These are phyloP conservation scores for Pseudopyricularia cyperi DNA, from an alignment of 2,329 filamentous ascomycete species.

Conservation along the genomic window DNA sequence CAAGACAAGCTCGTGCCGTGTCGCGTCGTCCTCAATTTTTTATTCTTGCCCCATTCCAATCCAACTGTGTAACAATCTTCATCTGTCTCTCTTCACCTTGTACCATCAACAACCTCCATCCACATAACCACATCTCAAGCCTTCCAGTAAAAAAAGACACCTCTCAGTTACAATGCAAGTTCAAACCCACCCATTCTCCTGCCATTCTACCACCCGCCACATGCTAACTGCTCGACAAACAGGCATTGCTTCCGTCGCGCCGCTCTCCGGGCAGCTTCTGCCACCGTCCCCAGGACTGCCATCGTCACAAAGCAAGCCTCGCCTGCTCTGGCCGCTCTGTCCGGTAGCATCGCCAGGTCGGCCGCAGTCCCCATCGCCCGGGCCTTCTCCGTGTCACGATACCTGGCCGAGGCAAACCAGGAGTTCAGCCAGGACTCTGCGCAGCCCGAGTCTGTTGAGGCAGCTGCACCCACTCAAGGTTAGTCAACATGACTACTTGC, in stretches of 20 bases:
- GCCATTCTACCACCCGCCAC: too few species aligned
- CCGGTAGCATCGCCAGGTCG: not conserved
- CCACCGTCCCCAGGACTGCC: constrained; percentile 3
- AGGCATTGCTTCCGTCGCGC: constrained; percentile 21
- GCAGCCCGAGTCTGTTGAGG: too few species aligned
- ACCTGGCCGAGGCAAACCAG: not conserved
- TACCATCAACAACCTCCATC: too few species aligned
- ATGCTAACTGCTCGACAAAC: not conserved
- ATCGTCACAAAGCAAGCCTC: constrained; percentile 8
- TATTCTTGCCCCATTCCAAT: too few species aligned
- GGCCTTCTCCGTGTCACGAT: not conserved
- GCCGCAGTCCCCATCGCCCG: not conserved
- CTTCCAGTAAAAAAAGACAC: not conserved
- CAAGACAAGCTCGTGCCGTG: too few species aligned
- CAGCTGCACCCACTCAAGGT: too few species aligned
- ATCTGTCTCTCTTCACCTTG: too few species aligned
- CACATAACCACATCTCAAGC: too few species aligned
- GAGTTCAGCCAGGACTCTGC: not conserved
- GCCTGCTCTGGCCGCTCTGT: not conserved
- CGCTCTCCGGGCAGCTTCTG: constrained; percentile 15
- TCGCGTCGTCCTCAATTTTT: too few species aligned
- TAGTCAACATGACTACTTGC: too few species aligned
- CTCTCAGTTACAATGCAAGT: not conserved
- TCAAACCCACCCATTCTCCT: not conserved
- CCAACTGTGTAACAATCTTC: too few species aligned